phyloP scores from a whole-genome alignment of 768 basidiomycete genomes.

The Macrolepiota dolichaula region DNA sequence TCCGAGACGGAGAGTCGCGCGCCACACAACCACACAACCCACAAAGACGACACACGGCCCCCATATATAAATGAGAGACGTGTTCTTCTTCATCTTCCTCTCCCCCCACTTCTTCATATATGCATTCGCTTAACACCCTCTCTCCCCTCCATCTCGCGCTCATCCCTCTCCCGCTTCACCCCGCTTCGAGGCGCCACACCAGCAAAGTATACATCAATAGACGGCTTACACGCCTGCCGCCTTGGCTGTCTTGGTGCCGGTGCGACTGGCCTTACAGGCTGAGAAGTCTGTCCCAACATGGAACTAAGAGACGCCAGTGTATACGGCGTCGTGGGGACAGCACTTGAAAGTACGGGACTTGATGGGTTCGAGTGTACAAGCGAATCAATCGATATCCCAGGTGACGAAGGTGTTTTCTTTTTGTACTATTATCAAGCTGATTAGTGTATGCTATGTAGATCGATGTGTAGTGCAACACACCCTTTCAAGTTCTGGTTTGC shows the following conservation, averaged over 20 bases:
- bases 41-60: background rate
- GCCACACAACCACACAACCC: too few species aligned
- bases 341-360: constrained; percentile 43
- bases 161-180: constrained; percentile 6
- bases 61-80: background rate
- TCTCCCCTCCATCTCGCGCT: background rate
- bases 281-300: constrained; percentile 4
- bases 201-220: constrained; percentile 44
- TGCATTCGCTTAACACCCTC: constrained; percentile 8
- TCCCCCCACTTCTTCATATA: background rate
- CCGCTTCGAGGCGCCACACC: background rate
- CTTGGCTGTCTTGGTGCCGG: constrained; percentile 2
- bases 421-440: constrained; percentile 48
- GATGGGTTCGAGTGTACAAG: constrained; percentile 70
- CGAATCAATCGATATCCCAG: constrained; percentile 56
- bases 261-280: constrained; percentile 14
- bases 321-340: constrained; percentile 9
- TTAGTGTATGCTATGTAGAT: constrained; percentile 13
- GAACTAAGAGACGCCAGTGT: background rate
- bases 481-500: constrained; percentile 80
- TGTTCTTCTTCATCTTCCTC: too few species aligned
- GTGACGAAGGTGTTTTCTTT: constrained; percentile 34
- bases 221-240: constrained; percentile 30
- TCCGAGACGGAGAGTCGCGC: too few species aligned
- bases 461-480: constrained; percentile 33